Evolutionary conservation across 2,329 filamentous ascomycete species (phyloP), one percentile per base, ranked within the genome.

Genomic region (Tolypocladium endophyticum): DNA sequence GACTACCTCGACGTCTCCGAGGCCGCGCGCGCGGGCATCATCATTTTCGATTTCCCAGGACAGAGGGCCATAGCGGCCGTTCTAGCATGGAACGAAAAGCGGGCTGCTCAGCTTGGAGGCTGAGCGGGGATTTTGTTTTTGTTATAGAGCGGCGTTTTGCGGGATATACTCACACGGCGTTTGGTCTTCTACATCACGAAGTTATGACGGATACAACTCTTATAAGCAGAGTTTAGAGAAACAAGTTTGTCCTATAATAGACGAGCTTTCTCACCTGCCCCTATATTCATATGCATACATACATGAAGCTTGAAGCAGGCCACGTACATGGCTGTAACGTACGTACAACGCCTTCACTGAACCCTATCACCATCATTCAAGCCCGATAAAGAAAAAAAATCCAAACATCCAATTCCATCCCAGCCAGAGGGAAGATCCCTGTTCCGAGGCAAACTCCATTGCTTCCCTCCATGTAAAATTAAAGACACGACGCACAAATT

Each of bases 41-140:
- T 81, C 41, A 80, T 81, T 63, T 70, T 77, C 2, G 79, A 81
- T 60, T 81, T 81, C 55, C 78, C 78, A 0, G 79, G 79, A 3
- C 68, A 67, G 62, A 70, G 68, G 55, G 69, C 78, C 36, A 72
- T 81, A 43, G 71, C 77, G 35, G 72, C 69, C 28, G 71, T 81
- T 12, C 61, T 81, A 58, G 66, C 63, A 41, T 74, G 76, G 68
- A 80, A 80, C 61, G 64, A 64, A 28, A 66, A 67, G 58, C 57
- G 73, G 41, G 35, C 36, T 30, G n/a, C 36, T 45, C 30, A 20
- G 4, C 43, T 52, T 6, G 47, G 28, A 18, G 47, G 47, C 6
- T 33, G 47, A 50, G 8, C 23, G 1, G 12, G 43, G 11, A 20
- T n/a, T 43, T 43, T 43, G 38, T 4, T 43, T 7, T 20, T 47